These are phyloP conservation scores for Articulospora tetracladia DNA, from an alignment of 495 filamentous ascomycete species.

Conservation along the genomic window DNA sequence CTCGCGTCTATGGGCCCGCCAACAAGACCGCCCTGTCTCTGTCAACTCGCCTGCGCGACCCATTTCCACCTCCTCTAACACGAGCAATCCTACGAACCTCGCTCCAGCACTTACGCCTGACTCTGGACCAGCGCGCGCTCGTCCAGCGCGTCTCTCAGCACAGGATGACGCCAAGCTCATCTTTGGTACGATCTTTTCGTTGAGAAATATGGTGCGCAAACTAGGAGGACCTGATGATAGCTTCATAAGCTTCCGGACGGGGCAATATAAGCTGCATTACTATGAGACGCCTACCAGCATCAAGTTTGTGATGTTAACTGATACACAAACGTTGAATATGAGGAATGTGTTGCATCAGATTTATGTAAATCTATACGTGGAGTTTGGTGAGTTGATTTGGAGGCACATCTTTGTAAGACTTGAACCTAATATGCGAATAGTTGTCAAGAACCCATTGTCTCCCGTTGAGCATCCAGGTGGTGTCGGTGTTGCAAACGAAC, in stretches of 20 bases:
- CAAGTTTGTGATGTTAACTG: conserved; percentile 96
- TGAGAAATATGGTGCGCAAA: conserved; percentile 96
- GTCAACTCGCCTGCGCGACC: conserved; percentile 7
- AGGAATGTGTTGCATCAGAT: conserved; percentile 94
- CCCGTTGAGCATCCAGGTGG: conserved; percentile 87
- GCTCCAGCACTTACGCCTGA: conserved; percentile 12
- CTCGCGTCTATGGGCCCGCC: conserved; percentile 66
- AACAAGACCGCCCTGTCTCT: conserved; percentile 21
- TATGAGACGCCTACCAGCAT: conserved; percentile 95
- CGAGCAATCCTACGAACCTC: conserved; percentile 18
- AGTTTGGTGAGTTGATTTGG: conserved; percentile 63
- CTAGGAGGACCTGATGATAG: conserved; percentile 88
- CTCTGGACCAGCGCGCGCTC: conserved; percentile 18
- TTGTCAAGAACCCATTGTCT: conserved; percentile 91
- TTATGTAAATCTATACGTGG: conserved; percentile 95
- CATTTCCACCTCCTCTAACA: conserved; percentile 19
- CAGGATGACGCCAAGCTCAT: conserved; percentile 94
- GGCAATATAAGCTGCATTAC: conserved; percentile 96
- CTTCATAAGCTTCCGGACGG: conserved; percentile 86
- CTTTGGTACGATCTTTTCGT: conserved; percentile 92
- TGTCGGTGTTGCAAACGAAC: conserved; percentile 84
- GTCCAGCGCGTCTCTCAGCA: conserved; percentile 49
- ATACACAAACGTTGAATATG: conserved; percentile 84
- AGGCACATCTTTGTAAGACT: conserved; percentile 10
- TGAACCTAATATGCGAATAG: conserved; percentile 38